These are phyloP conservation scores for Euphorbia tirucalli DNA, from an alignment of 345 rosid genomes.

Conservation along the genomic window DNA sequence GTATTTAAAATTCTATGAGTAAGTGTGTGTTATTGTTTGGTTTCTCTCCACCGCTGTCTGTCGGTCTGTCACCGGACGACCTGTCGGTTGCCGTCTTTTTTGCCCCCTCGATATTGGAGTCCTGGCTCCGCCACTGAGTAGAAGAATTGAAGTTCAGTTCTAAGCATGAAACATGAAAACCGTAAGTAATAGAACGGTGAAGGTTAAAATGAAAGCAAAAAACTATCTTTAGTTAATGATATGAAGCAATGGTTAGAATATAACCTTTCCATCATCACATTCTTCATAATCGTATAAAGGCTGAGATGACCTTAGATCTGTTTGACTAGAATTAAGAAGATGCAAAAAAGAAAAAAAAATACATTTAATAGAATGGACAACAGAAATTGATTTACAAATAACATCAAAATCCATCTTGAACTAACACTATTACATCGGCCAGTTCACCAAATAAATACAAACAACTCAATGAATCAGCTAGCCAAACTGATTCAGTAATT, in stretches of 20 bases:
- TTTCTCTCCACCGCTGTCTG: too few relatives aligned
- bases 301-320: constrained; percentile 37
- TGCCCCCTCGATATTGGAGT: too few relatives aligned
- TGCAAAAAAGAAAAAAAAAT: constrained; percentile 8
- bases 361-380: neutral
- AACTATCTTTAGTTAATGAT: neutral
- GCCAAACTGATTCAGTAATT: neutral
- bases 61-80: too few relatives aligned
- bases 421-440: neutral
- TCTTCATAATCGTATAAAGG: constrained; percentile 34
- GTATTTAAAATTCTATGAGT: too few relatives aligned
- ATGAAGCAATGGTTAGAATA: neutral
- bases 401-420: neutral
- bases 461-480: too few relatives aligned
- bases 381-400: neutral
- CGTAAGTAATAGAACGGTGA: neutral
- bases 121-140: too few relatives aligned
- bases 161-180: neutral
- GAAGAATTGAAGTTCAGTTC: neutral
- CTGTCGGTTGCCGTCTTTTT: too few relatives aligned
- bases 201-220: neutral
- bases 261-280: constrained; percentile 44
- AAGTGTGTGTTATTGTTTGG: too few relatives aligned
- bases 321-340: constrained; percentile 33
- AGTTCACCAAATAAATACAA: too few relatives aligned